Evolutionary conservation across 345 rosid species (phyloP).

Genomic region (Cardamine occulta): DNA sequence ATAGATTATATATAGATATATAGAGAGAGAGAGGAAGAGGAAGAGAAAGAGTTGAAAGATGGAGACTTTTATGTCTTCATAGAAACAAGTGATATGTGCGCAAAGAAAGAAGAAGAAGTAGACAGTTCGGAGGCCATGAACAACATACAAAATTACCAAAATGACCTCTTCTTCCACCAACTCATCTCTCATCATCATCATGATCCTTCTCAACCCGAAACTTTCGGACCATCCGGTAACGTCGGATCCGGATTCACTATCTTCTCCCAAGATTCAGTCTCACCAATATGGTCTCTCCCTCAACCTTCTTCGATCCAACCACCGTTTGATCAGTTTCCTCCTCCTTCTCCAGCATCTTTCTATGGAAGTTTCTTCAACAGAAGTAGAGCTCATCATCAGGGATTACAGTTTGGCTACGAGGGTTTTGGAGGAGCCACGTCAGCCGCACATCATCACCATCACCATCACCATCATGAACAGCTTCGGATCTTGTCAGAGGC

Average conservation of each 20-base stretch:
- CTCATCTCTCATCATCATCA: slow-evolving; percentile 62
- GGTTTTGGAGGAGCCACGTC: slow-evolving; percentile 51
- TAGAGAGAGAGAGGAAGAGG: background rate
- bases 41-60: slow-evolving; percentile 24
- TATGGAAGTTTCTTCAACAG: slow-evolving; percentile 70
- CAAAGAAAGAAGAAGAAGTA: slow-evolving; percentile 66
- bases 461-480: slow-evolving; percentile 60
- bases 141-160: slow-evolving; percentile 68
- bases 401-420: slow-evolving; percentile 52
- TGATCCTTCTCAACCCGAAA: slow-evolving; percentile 34
- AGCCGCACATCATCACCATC: slow-evolving; percentile 45
- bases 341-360: slow-evolving; percentile 57
- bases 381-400: slow-evolving; percentile 41
- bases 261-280: slow-evolving; percentile 57
- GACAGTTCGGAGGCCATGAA: slow-evolving; percentile 65
- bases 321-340: slow-evolving; percentile 57
- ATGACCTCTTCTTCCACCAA: slow-evolving; percentile 65
- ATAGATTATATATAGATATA: background rate
- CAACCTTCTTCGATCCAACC: slow-evolving; percentile 28
- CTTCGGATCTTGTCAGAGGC: slow-evolving; percentile 82
- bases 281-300: slow-evolving; percentile 51
- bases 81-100: slow-evolving; percentile 53
- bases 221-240: slow-evolving; percentile 32
- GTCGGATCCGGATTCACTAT: slow-evolving; percentile 48
- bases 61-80: slow-evolving; percentile 36